Base-by-base conservation (phyloP, 2,329 filamentous ascomycete species). In the Verticillium longisporum region DNA sequence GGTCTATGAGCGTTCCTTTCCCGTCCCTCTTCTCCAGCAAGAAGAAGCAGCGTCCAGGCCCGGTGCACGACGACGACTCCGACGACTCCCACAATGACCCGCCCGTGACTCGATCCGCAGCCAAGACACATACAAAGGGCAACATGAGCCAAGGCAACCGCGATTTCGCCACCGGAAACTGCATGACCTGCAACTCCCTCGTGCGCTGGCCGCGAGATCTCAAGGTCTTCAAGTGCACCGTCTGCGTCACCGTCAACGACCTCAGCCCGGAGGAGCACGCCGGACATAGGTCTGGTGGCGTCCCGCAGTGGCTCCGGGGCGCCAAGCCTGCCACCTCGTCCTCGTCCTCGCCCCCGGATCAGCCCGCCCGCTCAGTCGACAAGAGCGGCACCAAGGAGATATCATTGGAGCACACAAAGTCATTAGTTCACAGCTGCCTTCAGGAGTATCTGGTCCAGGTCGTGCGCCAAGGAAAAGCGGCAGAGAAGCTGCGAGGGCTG, bases 221-320 rank as follows among this genome's bases (percentile, higher is more conserved):
- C 63, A 83, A 83, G 38, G 84, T 88, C 41, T 96, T 95, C 73
- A 84, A 91, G 67, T 97, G 92, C 73, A 89, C 90, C 53, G 88
- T 91, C 60, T 97, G 92, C 73, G 78, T 90, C 68, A 95, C 90
- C 18, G 87, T 97, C 70, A 96, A 96, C 71, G 92, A 96, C 71
- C 74, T 96, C 56, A 59, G 54, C 36, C 57, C 59, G 6, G 61
- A 63, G 31, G 41, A 59, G 6, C 57, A 60, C 7, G 58, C 55
- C 53, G 45, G 34, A n/a, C 53, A 58, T 50, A 61, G 59, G 45
- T 21, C 59, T 36, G 62, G 59, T 34, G 54, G 14, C 53, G 62
- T 60, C 53, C 61, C 64, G 15, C 64, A 59, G 45, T 65, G 64
- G 64, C 61, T 65, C 32, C 62, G 62, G 45, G 59, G 61, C 21